Conservation (phyloP, 192 early-diverging fungal genomes). For the Backusella australiensis region DNA sequence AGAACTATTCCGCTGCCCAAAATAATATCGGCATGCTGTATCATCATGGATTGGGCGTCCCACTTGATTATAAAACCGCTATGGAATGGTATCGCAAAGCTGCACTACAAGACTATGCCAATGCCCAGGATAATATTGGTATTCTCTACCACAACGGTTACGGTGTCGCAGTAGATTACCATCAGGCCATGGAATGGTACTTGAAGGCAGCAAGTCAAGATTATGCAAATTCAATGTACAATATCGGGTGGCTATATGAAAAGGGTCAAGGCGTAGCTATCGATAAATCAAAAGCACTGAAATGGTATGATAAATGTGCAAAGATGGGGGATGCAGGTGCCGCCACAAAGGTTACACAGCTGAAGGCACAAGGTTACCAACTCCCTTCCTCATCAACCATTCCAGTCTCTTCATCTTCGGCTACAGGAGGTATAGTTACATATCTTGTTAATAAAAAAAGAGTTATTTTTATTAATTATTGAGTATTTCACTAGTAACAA, state of each 20-base stretch:
- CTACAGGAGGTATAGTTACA: not conserved
- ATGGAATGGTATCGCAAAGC: slow-evolving; percentile 1
- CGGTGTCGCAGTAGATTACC: not conserved
- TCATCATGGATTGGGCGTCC: not conserved
- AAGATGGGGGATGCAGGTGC: not conserved
- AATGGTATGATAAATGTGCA: not conserved
- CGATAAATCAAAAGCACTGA: not conserved
- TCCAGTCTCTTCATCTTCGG: not conserved
- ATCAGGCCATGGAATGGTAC: not conserved
- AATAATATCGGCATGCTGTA: not conserved
- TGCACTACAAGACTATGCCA: not conserved
- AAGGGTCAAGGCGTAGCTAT: not conserved
- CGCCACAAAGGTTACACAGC: not conserved
- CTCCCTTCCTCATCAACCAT: not conserved
- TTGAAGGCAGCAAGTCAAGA: not conserved
- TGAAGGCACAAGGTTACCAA: not conserved
- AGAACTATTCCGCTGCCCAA: not conserved
- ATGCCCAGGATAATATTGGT: not conserved
- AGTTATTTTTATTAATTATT: not conserved
- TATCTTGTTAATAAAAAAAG: not conserved
- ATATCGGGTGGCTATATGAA: not conserved
- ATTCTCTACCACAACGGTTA: not conserved
- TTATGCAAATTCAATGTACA: slow-evolving; percentile 3
- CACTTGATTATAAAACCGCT: not conserved
- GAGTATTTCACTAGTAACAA: not conserved